These are phyloP conservation scores for Plenodomus tracheiphilus DNA, from an alignment of 2,329 filamentous ascomycete species.

Conservation along the genomic window DNA sequence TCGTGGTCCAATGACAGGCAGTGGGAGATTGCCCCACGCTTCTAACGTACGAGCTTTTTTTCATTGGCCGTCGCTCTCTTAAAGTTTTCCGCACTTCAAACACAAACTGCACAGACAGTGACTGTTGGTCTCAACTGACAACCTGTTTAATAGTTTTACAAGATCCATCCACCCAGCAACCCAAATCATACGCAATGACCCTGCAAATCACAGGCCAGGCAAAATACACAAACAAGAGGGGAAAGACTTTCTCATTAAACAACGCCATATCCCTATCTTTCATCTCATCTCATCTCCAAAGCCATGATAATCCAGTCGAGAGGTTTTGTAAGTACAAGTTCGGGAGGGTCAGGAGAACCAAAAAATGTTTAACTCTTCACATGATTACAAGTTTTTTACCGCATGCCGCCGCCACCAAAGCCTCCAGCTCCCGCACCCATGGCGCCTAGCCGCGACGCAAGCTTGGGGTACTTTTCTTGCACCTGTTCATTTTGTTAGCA, in stretches of 20 bases:
- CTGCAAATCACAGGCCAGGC: too few relatives aligned
- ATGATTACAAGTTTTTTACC: conserved; percentile 21
- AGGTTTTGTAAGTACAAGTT: neutral
- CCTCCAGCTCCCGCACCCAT: conserved; percentile 46
- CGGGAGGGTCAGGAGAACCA: neutral
- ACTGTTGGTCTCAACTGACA: too few relatives aligned
- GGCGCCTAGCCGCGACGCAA: conserved; percentile 51
- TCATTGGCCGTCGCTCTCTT: neutral
- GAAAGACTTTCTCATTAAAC: neutral
- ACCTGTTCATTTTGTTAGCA: conserved; percentile 36
- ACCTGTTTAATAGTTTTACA: too few relatives aligned
- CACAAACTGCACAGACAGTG: too few relatives aligned
- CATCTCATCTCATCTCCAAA: neutral
- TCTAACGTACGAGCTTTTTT: neutral
- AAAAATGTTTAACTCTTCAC: neutral
- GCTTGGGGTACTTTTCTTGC: conserved; percentile 58
- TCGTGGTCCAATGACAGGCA: too few relatives aligned
- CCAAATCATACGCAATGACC: too few relatives aligned
- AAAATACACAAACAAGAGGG: neutral
- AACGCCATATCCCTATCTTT: neutral
- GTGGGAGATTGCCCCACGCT: too few relatives aligned
- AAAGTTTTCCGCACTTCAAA: too few relatives aligned
- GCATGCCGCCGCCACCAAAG: conserved; percentile 34
- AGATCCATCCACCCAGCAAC: too few relatives aligned
- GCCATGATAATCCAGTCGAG: neutral